phyloP scores from a whole-genome alignment of 805 yeast genomes.

The Teunomyces aglyptinius region DNA sequence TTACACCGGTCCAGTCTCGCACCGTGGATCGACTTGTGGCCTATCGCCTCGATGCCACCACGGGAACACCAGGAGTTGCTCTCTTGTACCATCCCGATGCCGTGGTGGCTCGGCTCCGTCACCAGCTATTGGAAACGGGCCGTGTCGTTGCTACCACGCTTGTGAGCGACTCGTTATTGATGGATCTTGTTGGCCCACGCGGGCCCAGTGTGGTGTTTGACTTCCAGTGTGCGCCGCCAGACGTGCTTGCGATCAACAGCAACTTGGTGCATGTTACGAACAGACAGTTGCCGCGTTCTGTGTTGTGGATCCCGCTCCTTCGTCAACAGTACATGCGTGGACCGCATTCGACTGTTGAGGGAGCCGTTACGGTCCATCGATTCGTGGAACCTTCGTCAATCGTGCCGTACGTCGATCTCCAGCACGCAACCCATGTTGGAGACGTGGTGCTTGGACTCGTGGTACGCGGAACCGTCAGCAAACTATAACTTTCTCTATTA shows the following conservation, averaged over 20 bases:
- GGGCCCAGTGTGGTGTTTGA: slow-evolving; percentile 4
- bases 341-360: background rate
- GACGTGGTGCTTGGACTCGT: slow-evolving; percentile 7
- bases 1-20: background rate
- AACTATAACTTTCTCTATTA: background rate
- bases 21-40: no score
- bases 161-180: background rate
- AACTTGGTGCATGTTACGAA: slow-evolving; percentile 3
- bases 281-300: slow-evolving; percentile 1
- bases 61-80: slow-evolving; percentile 6
- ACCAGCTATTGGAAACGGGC: slow-evolving; percentile 5
- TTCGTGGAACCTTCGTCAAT: slow-evolving; percentile 5
- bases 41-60: background rate
- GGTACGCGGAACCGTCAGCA: slow-evolving; percentile 1
- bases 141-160: slow-evolving; percentile 7
- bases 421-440: slow-evolving; percentile 14
- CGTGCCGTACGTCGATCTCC: slow-evolving; percentile 13
- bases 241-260: slow-evolving; percentile 1
- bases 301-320: slow-evolving; percentile 20
- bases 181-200: background rate
- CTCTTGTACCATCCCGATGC: slow-evolving; percentile 17
- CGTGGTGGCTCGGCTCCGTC: slow-evolving; percentile 9
- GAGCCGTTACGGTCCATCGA: background rate
- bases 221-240: background rate
- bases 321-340: background rate